A percentile compares a stretch with the other conserved stretches of the same genome.
Conservation (phyloP, 164 flowering plant genomes). For the Stephania yunnanensis region DNA sequence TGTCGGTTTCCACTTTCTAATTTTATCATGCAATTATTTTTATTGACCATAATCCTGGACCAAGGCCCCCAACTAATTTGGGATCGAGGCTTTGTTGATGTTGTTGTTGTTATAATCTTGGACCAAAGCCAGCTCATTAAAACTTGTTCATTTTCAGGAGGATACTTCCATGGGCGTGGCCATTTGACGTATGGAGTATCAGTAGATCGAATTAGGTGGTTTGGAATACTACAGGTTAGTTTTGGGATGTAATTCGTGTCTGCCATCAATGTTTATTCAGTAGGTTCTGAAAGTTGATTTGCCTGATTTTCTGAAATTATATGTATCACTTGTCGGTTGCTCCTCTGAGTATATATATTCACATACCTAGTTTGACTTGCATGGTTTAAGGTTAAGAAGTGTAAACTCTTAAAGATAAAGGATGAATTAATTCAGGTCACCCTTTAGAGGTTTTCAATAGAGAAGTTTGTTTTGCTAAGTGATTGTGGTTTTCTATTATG, state of each 20-base stretch:
- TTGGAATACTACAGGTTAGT: conserved; percentile 66
- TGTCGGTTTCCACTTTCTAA: no score
- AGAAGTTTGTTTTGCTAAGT: neutral
- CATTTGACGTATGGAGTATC: conserved; percentile 70
- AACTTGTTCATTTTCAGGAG: conserved; percentile 40
- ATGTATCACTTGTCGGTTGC: neutral
- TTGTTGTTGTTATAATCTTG: no score
- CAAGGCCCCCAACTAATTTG: no score
- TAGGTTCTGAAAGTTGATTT: neutral
- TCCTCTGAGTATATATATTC: neutral
- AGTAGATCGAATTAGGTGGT: conserved; percentile 48
- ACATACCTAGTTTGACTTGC: no score
- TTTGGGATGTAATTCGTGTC: neutral
- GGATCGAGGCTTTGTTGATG: no score
- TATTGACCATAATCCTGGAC: no score
- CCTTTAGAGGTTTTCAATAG: neutral
- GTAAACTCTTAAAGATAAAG: no score
- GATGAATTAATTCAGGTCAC: neutral
- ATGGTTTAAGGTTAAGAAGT: no score
- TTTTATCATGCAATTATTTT: no score
- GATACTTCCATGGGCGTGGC: conserved; percentile 67
- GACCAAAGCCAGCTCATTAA: neutral
- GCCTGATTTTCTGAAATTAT: neutral
- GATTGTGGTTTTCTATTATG: neutral
- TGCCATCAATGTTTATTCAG: neutral